Evolutionary conservation across 208 protist genomes (phyloP), one percentile per base, ranked within the genome.

Genomic region (Jaenimonas drosophilae): DNA sequence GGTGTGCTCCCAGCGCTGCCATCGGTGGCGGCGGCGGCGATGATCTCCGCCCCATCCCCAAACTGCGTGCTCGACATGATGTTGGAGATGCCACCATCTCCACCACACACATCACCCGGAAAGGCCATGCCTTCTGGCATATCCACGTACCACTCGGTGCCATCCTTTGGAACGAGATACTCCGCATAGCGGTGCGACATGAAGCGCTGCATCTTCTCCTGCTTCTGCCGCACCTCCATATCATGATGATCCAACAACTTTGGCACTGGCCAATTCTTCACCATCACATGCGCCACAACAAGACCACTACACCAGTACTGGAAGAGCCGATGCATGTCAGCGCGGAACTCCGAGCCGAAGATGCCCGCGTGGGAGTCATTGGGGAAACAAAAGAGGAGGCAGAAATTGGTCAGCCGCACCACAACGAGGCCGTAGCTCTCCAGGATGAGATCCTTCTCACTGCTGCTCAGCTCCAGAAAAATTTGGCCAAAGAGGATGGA

Each of bases 221-320:
- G 20, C 38, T 34, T 37, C 19, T 33, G 2, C 31, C 21, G 29
- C 4, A 42, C 44, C 16, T 38, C 39, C 30, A 26, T 4, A 3
- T n/a, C 30, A 21, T 39, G 44, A 19, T 21, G 7, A n/a, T n/a
- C n/a, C n/a, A n/a, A n/a, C n/a, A n/a, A n/a, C n/a, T n/a, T n/a
- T n/a, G 78, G 80, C 39, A 56, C 24, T 4, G 76, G 78, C 81
- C 86, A 94, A 27, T 59, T 59, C 27, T 32, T 59, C 25, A 60
- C 46, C 25, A 76, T 64, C 41, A 87, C 73, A 52, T 84, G 75
- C 4, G 66, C 79, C 19, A 76, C 50, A 32, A 74, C 38, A 7
- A 90, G 57, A 4, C 86, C 86, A 42, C 72, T 76, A 49, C 62
- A 88, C 74, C 80, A 94, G 49, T 63, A 88, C 34, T 69, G 76